Base-by-base conservation (phyloP, 2,329 filamentous ascomycete genomes). In the Trichoderma sp. region DNA sequence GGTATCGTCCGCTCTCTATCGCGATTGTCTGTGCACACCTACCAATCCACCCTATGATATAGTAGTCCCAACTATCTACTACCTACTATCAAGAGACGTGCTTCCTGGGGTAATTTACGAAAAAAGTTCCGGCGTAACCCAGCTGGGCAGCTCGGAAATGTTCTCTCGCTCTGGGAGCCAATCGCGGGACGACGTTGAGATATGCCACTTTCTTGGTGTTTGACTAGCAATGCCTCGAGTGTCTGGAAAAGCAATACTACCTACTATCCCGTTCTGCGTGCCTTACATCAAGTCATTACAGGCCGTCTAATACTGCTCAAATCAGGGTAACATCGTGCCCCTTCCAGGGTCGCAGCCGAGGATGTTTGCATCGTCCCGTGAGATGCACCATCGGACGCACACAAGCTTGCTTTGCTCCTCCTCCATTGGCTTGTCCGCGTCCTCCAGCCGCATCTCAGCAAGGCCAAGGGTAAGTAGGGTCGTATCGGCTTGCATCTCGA, bases 71-170 rank as follows among this genome's bases (percentile, higher is more conserved):
- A 24, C 48, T n/a, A 28, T 34, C 30, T 10, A 7, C 28, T 9
- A 5, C 1, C n/a, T 30, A 30, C 28, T 30, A 52, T 52, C 48
- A 30, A 17, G n/a, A 52, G 48, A 28, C 26, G 48, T 30, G 26
- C 48, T 52, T 52, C 30, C 30, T 34, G 30, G 30, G 30, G 30
- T 34, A 34, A 39, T 14, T 14, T 14, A 5, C 14, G 34, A 39
- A 39, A 24, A 24, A 26, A 19, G 28, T n/a, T n/a, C n/a, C 26
- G 45, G 30, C 34, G 45, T 51, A 51, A 14, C 57, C 57, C 21
- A 60, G 21, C 15, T 60, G 50, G 57, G 57, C 57, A 51, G 57
- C 10, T 50, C 30, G 57, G 21, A 60, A 60, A 5, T 43, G 17
- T 7, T 15, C 7, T 28, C 19, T 47, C 43, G n/a, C n/a, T 15